Percentiles rank a stretch among this genome's conserved stretches.
Evolutionary conservation across 345 rosid genomes (phyloP).

Genomic region (Lumnitzera racemosa): DNA sequence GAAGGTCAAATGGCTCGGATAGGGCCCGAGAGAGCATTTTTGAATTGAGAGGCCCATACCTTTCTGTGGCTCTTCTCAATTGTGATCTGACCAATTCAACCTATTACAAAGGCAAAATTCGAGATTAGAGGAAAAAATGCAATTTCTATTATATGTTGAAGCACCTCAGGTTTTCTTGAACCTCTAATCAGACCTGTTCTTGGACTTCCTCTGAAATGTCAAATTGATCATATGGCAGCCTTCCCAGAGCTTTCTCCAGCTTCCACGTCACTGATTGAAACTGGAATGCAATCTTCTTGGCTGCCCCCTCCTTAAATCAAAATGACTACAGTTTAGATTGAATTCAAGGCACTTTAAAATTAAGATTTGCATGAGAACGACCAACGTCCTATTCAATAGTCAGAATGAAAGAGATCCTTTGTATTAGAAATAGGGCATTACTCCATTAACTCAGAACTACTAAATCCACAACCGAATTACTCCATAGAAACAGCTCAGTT

Average conservation of each 20-base stretch:
- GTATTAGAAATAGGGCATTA: too few relatives aligned
- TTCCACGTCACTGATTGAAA: constrained; percentile 83
- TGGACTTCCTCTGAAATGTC: constrained; percentile 80
- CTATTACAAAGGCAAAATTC: constrained; percentile 24
- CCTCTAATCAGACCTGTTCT: constrained; percentile 49
- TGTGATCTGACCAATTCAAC: constrained; percentile 71
- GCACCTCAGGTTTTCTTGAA: neutral
- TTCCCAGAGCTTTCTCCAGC: constrained; percentile 67
- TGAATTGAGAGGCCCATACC: constrained; percentile 56
- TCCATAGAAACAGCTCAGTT: too few relatives aligned
- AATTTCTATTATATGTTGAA: constrained; percentile 2
- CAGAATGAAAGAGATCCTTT: too few relatives aligned
- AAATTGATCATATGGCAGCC: constrained; percentile 54
- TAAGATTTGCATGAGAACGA: constrained; percentile 10
- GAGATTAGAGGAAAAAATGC: neutral
- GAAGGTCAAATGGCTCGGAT: constrained; percentile 36
- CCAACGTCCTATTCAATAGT: constrained; percentile 10
- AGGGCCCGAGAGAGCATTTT: constrained; percentile 30
- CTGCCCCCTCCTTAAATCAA: constrained; percentile 64
- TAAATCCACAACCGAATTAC: too few relatives aligned
- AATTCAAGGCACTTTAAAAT: constrained; percentile 17
- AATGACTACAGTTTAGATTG: constrained; percentile 31
- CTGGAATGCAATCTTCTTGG: constrained; percentile 60
- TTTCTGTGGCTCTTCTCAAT: constrained; percentile 67
- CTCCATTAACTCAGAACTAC: too few relatives aligned